Conservation (phyloP, 768 basidiomycete genomes). For the Terana coerulea region DNA sequence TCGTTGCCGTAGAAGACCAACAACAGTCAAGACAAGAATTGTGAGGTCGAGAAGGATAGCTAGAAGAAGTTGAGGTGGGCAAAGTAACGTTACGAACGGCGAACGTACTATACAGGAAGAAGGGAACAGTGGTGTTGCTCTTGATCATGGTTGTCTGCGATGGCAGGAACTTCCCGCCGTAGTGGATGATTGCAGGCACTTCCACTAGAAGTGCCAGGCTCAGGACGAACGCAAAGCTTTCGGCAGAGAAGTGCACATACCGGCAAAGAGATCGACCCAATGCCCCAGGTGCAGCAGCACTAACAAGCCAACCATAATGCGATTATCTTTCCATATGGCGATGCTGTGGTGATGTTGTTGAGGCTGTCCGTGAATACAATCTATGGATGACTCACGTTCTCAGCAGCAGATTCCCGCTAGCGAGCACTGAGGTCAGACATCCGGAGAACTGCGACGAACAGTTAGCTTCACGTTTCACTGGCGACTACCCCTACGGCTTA, state of each 20-base stretch:
- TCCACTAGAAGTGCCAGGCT: background rate
- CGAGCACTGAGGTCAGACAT: background rate
- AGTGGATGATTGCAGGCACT: background rate
- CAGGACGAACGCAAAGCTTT: background rate
- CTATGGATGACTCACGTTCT: background rate
- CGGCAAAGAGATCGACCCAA: background rate
- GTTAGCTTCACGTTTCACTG: background rate
- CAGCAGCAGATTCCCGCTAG: constrained; percentile 4
- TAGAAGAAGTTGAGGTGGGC: background rate
- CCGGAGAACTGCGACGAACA: background rate
- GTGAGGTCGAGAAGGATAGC: background rate
- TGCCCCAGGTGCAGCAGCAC: background rate
- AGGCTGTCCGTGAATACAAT: background rate
- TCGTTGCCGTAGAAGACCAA: background rate
- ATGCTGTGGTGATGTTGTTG: background rate
- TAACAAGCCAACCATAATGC: background rate
- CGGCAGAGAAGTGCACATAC: background rate
- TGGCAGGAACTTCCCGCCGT: background rate
- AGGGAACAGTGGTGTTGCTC: background rate
- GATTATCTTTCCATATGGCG: background rate
- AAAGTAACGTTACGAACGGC: background rate
- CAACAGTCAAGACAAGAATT: background rate
- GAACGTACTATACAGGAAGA: background rate
- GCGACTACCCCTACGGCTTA: background rate
- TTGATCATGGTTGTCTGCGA: background rate